A percentile compares a stretch with the other conserved stretches of the same genome.
phyloP scores from a whole-genome alignment of 208 protist genomes.

The Zelonia costaricensis region DNA sequence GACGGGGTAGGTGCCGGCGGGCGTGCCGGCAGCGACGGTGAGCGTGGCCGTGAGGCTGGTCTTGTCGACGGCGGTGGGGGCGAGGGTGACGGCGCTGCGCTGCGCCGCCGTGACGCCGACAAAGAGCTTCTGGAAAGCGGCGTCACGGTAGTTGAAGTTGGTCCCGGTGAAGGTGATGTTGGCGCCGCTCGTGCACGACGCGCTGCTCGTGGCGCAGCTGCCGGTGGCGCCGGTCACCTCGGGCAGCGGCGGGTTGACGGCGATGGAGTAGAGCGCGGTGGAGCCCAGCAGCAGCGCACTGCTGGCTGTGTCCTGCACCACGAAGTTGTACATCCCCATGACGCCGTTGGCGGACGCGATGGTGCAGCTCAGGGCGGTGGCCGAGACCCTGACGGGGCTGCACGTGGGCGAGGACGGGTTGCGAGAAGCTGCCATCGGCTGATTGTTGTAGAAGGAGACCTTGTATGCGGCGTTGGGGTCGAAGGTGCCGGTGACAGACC shows the following conservation, averaged over 20 bases:
- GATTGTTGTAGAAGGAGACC: conserved; percentile 38
- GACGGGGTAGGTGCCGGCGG: conserved; percentile 25
- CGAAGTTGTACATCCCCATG: conserved; percentile 42
- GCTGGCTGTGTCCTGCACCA: conserved; percentile 25
- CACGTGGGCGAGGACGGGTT: conserved; percentile 15
- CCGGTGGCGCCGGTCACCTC: conserved; percentile 25
- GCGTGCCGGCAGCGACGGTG: neutral
- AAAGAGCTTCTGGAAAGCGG: conserved; percentile 29
- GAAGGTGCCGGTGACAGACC: conserved; percentile 36
- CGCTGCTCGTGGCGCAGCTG: conserved; percentile 28
- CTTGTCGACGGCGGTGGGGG: conserved; percentile 4
- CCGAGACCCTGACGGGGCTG: conserved; percentile 4
- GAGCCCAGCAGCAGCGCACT: conserved; percentile 27
- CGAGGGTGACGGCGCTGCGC: conserved; percentile 21
- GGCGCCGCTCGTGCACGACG: conserved; percentile 26
- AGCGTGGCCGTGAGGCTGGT: conserved; percentile 19
- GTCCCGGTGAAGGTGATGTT: conserved; percentile 23
- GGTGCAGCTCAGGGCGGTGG: conserved; percentile 27
- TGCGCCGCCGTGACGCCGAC: conserved; percentile 23
- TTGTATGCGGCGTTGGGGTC: conserved; percentile 21
- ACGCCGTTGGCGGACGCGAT: conserved; percentile 17
- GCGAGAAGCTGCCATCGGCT: neutral
- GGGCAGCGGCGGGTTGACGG: conserved; percentile 35
- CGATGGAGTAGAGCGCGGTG: conserved; percentile 17
- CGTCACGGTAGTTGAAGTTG: conserved; percentile 32